These are phyloP conservation scores for Globisporangium acanthophoron DNA, from an alignment of 352 stramenopile species.

Conservation along the genomic window DNA sequence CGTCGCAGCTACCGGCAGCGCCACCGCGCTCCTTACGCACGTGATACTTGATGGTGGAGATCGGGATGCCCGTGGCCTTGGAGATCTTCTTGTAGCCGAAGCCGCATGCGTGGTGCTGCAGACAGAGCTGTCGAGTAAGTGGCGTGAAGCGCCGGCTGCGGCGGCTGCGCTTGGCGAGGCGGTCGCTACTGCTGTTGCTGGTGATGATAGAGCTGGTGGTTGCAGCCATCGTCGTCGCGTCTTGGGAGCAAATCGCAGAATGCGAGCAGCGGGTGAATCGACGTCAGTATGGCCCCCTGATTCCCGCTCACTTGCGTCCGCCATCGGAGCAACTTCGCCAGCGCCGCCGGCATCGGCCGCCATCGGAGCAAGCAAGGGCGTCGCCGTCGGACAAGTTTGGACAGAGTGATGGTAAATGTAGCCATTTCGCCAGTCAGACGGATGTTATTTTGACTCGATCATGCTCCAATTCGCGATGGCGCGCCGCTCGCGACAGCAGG, in stretches of 20 bases:
- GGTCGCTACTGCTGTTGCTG: background rate
- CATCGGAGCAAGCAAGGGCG: background rate
- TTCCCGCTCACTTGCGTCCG: background rate
- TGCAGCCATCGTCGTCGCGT: background rate
- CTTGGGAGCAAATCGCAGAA: background rate
- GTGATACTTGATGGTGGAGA: constrained; percentile 19
- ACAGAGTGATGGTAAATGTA: background rate
- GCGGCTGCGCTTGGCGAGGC: background rate
- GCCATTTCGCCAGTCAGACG: background rate
- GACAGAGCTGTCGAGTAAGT: constrained; percentile 11
- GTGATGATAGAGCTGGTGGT: background rate
- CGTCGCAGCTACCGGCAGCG: background rate
- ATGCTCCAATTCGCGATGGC: background rate
- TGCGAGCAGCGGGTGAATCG: background rate
- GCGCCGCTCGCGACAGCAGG: background rate
- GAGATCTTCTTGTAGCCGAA: constrained; percentile 17
- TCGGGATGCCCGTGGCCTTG: constrained; percentile 15
- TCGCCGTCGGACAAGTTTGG: background rate
- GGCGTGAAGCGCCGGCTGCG: constrained; percentile 12
- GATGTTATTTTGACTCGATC: too few relatives aligned
- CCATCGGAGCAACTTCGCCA: background rate
- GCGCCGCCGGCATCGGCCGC: too few relatives aligned
- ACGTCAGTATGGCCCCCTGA: background rate
- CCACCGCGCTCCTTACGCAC: constrained; percentile 9
- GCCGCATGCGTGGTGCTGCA: constrained; percentile 14